phyloP scores from a whole-genome alignment of 192 early-diverging fungal species.

The Globomyces pollinis-pini region DNA sequence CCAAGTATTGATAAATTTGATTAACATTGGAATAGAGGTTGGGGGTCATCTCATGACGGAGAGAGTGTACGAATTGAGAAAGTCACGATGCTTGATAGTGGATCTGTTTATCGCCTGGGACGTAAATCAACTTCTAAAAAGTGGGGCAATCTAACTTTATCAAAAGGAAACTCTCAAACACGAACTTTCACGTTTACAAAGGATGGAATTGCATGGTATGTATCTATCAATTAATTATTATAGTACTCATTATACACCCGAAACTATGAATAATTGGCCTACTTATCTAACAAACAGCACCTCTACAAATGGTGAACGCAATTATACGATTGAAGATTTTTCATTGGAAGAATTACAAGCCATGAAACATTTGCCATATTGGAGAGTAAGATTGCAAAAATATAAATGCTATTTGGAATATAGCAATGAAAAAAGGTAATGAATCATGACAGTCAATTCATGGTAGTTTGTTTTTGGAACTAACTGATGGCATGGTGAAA shows the following conservation, averaged over 20 bases:
- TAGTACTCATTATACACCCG: constrained; percentile 49
- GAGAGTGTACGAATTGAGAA: constrained; percentile 59
- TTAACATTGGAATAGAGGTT: constrained; percentile 47
- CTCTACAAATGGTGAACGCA: constrained; percentile 2
- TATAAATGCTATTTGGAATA: constrained; percentile 5
- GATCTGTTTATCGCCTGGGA: constrained; percentile 30
- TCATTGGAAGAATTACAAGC: constrained; percentile 10
- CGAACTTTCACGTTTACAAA: constrained; percentile 49
- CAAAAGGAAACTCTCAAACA: constrained; percentile 16
- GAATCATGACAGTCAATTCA: too few species aligned
- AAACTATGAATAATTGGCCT: constrained; percentile 43
- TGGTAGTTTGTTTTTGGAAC: too few species aligned
- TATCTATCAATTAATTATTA: neutral
- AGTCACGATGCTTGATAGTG: constrained; percentile 43
- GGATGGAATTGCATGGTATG: constrained; percentile 51
- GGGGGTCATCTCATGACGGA: constrained; percentile 68
- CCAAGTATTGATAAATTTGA: constrained; percentile 12
- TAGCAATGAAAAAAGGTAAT: too few species aligned
- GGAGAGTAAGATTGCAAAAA: constrained; percentile 17
- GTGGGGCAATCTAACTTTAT: neutral
- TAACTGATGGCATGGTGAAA: too few species aligned
- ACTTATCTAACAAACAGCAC: constrained; percentile 21
- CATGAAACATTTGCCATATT: constrained; percentile 25
- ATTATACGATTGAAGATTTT: neutral
- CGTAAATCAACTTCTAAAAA: constrained; percentile 24